Conservation (phyloP, 495 filamentous ascomycete genomes). For the Penicillium tannophilum region DNA sequence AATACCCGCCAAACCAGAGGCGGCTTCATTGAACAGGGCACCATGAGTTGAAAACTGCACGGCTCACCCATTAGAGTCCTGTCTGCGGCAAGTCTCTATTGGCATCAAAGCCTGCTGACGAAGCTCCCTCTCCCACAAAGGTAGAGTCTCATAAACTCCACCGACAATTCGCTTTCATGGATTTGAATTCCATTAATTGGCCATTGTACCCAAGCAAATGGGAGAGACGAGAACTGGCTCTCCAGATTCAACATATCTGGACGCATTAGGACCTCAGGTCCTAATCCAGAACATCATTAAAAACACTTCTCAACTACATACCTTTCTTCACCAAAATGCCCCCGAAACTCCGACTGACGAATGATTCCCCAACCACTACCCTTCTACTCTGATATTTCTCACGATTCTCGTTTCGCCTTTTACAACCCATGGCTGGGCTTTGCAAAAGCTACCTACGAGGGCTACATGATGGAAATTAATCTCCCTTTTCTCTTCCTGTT, state of each 20-base stretch:
- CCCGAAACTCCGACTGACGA: conserved; percentile 7
- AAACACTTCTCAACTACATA: not conserved
- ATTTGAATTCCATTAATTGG: not conserved
- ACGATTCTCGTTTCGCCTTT: conserved; percentile 5
- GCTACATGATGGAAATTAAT: conserved; percentile 10
- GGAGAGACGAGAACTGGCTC: not conserved
- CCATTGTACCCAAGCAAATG: not conserved
- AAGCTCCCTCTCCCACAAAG: not conserved
- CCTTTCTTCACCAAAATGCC: conserved; percentile 1
- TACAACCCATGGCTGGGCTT: not conserved
- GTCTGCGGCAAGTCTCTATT: not conserved
- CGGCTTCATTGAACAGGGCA: conserved; percentile 17
- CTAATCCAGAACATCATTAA: not conserved
- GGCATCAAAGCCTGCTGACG: not conserved
- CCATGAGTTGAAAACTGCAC: conserved; percentile 12
- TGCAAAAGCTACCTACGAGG: not conserved
- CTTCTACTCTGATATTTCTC: conserved; percentile 3
- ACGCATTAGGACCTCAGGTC: not conserved
- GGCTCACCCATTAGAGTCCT: conserved; percentile 3
- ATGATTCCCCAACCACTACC: conserved; percentile 7
- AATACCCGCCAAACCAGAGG: not conserved
- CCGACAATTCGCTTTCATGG: not conserved
- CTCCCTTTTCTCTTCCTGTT: conserved; percentile 3
- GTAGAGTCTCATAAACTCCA: not conserved
- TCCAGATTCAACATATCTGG: not conserved